A percentile compares a stretch with the other conserved stretches of the same genome.
phyloP scores from a whole-genome alignment of 2,329 filamentous ascomycete genomes.

The Myrmaecium sp. region DNA sequence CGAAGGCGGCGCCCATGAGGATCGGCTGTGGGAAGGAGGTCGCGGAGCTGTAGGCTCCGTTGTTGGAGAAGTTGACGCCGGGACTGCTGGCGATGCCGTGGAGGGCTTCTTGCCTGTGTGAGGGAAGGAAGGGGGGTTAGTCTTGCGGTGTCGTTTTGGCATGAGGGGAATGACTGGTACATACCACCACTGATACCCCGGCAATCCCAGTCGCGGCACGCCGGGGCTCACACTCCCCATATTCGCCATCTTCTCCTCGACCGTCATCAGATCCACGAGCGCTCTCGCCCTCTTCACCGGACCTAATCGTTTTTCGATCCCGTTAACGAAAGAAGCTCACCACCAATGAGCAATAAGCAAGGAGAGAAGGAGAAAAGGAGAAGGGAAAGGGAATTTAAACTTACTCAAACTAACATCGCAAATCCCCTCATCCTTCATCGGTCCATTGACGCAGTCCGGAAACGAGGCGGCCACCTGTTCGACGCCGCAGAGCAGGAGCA shows the following conservation, averaged over 20 bases:
- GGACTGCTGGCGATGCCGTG: constrained; percentile 42
- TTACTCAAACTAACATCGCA: constrained; percentile 28
- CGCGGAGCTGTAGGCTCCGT: constrained; percentile 38
- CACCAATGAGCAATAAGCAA: neutral
- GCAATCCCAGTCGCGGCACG: constrained; percentile 38
- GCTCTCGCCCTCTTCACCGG: constrained; percentile 27
- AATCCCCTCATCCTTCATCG: constrained; percentile 31
- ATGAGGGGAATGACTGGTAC: constrained; percentile 29
- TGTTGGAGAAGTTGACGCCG: constrained; percentile 35
- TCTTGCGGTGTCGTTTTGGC: neutral
- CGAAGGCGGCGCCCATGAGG: constrained; percentile 43
- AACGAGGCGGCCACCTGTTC: too few relatives aligned
- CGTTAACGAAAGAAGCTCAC: too few relatives aligned
- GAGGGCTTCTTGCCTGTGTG: constrained; percentile 38
- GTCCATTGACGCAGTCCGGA: constrained; percentile 35
- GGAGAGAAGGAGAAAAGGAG: neutral
- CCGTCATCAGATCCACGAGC: constrained; percentile 33
- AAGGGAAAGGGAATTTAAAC: constrained; percentile 4
- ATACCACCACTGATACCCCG: constrained; percentile 43
- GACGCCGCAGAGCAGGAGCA: too few relatives aligned
- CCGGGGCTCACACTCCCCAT: constrained; percentile 33
- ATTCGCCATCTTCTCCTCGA: constrained; percentile 33
- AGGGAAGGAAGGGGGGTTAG: neutral
- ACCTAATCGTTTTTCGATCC: constrained; percentile 3
- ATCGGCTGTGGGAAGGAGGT: constrained; percentile 52